Base-by-base conservation (phyloP, 1,284 basidiomycete genomes). In the Heterobasidion occidentale region DNA sequence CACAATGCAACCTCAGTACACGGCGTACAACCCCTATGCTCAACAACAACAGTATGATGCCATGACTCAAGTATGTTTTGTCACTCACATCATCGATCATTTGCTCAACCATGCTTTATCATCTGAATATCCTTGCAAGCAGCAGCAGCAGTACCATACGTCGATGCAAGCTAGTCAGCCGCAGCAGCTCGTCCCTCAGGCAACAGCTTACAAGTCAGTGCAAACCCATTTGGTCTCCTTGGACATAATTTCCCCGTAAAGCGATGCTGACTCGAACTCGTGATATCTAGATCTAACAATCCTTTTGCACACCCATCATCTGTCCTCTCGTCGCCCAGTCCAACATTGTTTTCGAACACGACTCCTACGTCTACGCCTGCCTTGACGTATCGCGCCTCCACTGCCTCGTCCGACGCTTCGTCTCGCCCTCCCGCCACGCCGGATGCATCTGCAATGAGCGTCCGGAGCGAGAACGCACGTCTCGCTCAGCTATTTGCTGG, bases 11-110 rank as follows among this genome's bases (percentile, higher is more conserved):
- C 42, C 60, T 1, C 60, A 61, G 42, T 58, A 48, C 52, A 60
- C 59, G 1, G 27, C 93, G 64, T 94, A 93, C 79, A 95, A 94
- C 61, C 94, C 94, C 0, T 97, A 96, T 66, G 87, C 94, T 57
- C 92, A 94, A 70, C 87, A 94, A 61, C 84, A 91, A 44, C 90
- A 97, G 65, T 84, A 94, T 60, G 84, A 89, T 65, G 84, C 83
- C 15, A 76, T 83, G 61, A 15, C 62, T 11, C 56, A 38, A 36
- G n/a, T 45, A 52, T 17, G 36, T 35, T 35, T 51, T 33, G 35
- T 14, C n/a, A 44, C 49, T 34, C 19, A 55, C 52, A 34, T 47
- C 47, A 57, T 53, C 51, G 55, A 54, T 45, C 20, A 27, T 57
- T 9, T 19, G 44, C 11, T 35, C 36, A 20, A 11, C 27, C 46